Evolutionary conservation across 768 basidiomycete species (phyloP), one percentile per base, ranked within the genome.

Genomic region (Lactarius hengduanensis): DNA sequence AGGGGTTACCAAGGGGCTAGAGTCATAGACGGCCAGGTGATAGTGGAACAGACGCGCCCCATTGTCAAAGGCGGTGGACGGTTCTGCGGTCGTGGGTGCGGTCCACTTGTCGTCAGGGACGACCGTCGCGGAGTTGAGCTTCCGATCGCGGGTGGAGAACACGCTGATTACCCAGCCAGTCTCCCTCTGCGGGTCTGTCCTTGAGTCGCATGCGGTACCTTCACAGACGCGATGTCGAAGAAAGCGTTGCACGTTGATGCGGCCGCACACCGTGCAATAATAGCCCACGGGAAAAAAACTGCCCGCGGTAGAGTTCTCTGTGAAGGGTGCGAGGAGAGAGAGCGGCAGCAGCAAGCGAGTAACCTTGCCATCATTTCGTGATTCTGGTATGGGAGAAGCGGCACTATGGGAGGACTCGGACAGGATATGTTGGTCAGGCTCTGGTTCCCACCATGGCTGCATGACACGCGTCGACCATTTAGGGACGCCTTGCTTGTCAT

Each of bases 391-490:
- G 5, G 22, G 28, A 20, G 13, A 30, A 3, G 62, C 15, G 34
- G 16, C 50, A 20, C 50, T 41, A 41, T 63, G 55, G 26, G 41
- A 63, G 22, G 26, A 28, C n/a, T 8, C 15, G 20, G 18, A 30
- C 15, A 30, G 22, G 26, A 30, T 32, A 43, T 8, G n/a, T 22
- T 58, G 53, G 13, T 34, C 50, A 1, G 10, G 1, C 45, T 57
- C n/a, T 10, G 53, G 38, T 57, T 70, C 70, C 70, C 70, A 70
- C 70, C 70, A 70, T 10, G 70, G 70, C 11, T 54, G 54, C 61
- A 30, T 47, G 18, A 59, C 32, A 34, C 45, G 38, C 20, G 6
- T 18, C 4, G 16, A 50, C 70, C 70, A 70, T 36, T 53, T 60
- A 38, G 5, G 15, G 10, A 55, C 10, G n/a, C 57, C 36, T 13